Evolutionary conservation across 2,329 filamentous ascomycete genomes (phyloP).

Genomic region (Fusarium devonianum): DNA sequence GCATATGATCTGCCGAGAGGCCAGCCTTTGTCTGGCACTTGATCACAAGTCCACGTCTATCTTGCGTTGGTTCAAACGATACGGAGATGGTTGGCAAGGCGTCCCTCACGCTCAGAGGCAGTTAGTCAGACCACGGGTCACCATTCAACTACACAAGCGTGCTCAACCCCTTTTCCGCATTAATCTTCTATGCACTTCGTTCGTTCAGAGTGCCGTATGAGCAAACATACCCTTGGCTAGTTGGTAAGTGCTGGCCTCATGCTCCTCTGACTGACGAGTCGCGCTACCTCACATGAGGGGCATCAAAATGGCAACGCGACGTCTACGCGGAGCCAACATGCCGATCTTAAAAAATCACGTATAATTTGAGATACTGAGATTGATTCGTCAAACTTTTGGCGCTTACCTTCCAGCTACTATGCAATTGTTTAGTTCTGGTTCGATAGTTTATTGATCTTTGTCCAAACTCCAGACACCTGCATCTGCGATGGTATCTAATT

Average conservation of each 20-base stretch:
- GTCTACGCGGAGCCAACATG: not conserved
- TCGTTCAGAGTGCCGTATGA: no score
- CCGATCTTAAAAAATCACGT: not conserved
- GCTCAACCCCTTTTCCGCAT: not conserved
- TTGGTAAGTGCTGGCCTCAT: not conserved
- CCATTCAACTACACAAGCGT: not conserved
- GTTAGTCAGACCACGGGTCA: not conserved
- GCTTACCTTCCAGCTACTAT: no score
- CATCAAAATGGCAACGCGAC: slow-evolving; percentile 18
- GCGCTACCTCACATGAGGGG: slow-evolving; percentile 35
- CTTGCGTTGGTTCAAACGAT: not conserved
- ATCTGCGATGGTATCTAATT: not conserved
- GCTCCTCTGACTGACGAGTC: slow-evolving; percentile 2
- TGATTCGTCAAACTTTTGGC: not conserved
- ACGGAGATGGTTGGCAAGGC: not conserved
- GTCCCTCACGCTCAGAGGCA: not conserved
- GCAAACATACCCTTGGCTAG: no score
- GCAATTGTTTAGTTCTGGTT: not conserved
- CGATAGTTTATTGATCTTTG: not conserved
- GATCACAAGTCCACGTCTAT: not conserved
- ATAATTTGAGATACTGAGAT: not conserved
- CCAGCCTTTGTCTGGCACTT: no score
- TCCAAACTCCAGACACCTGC: no score
- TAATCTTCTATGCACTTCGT: no score
- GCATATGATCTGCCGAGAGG: no score